These are phyloP conservation scores for Penstemon barbatus DNA, from an alignment of 257 asterid genomes.

Conservation along the genomic window DNA sequence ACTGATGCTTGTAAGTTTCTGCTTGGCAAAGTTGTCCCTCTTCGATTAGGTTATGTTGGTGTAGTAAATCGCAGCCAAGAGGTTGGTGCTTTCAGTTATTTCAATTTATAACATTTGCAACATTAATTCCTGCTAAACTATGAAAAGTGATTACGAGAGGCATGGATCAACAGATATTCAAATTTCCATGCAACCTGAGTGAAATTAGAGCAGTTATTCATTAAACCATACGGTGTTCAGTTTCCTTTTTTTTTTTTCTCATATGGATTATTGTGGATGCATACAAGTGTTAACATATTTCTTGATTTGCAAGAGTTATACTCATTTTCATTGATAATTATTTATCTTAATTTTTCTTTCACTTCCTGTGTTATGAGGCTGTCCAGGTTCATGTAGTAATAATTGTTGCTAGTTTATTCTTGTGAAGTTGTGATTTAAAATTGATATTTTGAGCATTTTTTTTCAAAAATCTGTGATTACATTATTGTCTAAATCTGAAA, in stretches of 20 bases:
- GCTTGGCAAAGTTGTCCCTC: slow-evolving; percentile 89
- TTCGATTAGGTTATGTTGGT: slow-evolving; percentile 86
- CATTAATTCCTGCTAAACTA: too few species aligned
- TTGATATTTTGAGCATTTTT: not conserved
- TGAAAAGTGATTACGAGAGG: too few species aligned
- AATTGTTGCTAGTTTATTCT: not conserved
- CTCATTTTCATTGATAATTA: not conserved
- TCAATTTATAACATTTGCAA: not conserved
- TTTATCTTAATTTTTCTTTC: not conserved
- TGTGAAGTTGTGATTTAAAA: not conserved
- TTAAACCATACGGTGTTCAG: not conserved
- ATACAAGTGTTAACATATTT: not conserved
- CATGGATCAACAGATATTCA: not conserved
- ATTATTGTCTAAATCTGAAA: too few species aligned
- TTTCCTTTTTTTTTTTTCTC: too few species aligned
- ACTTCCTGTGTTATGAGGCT: not conserved
- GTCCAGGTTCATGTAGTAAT: not conserved
- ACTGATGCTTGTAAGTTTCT: slow-evolving; percentile 84
- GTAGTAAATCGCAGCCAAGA: slow-evolving; percentile 89
- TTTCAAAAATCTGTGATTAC: not conserved
- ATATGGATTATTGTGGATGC: not conserved
- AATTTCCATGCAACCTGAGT: not conserved
- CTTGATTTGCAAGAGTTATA: not conserved
- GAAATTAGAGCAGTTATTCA: not conserved
- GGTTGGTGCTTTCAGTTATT: slow-evolving; percentile 39